Evolutionary conservation across 2,329 filamentous ascomycete genomes (phyloP).

Genomic region (Aureobasidium namibiae): DNA sequence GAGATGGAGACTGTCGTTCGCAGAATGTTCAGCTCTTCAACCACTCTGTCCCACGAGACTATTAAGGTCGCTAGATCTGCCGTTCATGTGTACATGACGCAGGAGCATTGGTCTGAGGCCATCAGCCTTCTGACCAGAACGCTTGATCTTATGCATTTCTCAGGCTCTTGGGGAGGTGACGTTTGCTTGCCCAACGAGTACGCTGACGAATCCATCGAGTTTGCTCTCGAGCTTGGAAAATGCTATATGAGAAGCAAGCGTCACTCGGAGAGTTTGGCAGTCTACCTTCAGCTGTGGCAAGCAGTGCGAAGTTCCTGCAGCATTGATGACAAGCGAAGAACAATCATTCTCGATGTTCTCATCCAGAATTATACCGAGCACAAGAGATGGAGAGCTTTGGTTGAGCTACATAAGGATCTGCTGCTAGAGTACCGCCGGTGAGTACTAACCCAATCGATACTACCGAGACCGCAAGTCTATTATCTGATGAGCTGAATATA

Average conservation of each 20-base stretch:
- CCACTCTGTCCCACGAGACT: not conserved
- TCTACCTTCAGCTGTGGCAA: slow-evolving; percentile 11
- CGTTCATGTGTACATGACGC: slow-evolving; percentile 36
- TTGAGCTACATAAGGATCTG: slow-evolving; percentile 4
- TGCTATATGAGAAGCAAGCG: slow-evolving; percentile 32
- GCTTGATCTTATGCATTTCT: slow-evolving; percentile 39
- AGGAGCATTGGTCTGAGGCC: slow-evolving; percentile 41
- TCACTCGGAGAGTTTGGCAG: slow-evolving; percentile 1
- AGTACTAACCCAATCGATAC: not conserved
- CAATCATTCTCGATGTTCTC: not conserved
- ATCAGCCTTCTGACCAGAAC: slow-evolving; percentile 38
- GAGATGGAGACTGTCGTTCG: slow-evolving; percentile 25
- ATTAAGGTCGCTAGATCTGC: slow-evolving; percentile 33
- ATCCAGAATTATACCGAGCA: not conserved
- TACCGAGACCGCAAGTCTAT: not conserved
- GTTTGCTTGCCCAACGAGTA: slow-evolving; percentile 35
- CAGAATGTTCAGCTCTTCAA: not conserved
- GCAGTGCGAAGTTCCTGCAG: slow-evolving; percentile 3
- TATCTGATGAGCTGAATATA: not conserved
- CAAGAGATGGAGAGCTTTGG: slow-evolving; percentile 7
- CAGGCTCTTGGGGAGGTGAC: slow-evolving; percentile 29
- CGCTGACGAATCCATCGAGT: slow-evolving; percentile 37
- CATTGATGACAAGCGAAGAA: slow-evolving; percentile 10
- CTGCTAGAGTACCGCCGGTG: not conserved
- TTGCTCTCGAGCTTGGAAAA: slow-evolving; percentile 39